Evolutionary conservation across 805 yeast genomes (phyloP).

Genomic region (Lipomyces yamadae): DNA sequence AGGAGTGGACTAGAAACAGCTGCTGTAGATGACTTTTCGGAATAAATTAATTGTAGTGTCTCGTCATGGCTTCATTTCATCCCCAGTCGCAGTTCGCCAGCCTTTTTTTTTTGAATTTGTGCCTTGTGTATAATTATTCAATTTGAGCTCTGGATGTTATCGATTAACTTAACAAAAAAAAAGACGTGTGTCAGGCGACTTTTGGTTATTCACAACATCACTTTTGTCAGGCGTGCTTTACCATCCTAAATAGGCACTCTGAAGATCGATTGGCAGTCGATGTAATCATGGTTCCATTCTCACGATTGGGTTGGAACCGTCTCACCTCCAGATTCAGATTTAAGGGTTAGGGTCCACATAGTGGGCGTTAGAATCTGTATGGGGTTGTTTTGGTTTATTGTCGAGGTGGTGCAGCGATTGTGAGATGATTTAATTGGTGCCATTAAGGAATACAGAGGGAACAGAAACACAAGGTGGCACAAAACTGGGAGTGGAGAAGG

Average conservation of each 20-base stretch:
- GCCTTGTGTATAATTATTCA: too few species aligned
- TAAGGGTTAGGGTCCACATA: neutral
- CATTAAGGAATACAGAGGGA: too few species aligned
- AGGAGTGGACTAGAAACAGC: neutral
- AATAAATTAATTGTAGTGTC: neutral
- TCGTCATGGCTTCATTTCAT: neutral
- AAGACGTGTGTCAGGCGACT: neutral
- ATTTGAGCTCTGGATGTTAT: too few species aligned
- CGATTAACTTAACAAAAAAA: too few species aligned
- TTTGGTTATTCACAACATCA: neutral
- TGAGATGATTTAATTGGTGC: too few species aligned
- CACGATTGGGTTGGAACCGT: neutral
- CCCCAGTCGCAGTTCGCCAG: neutral
- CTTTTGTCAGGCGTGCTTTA: neutral
- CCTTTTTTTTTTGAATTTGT: too few species aligned
- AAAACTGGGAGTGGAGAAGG: too few species aligned
- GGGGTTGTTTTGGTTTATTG: too few species aligned
- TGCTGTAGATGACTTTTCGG: neutral
- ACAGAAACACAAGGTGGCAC: too few species aligned
- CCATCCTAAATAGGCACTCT: neutral
- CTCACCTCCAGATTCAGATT: neutral
- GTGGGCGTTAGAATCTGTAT: too few species aligned
- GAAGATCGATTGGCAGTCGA: neutral
- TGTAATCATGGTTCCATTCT: neutral
- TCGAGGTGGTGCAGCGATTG: too few species aligned